These are phyloP conservation scores for Pontederia crassipes DNA, from an alignment of 176 grass and related monocot genomes.

Conservation along the genomic window DNA sequence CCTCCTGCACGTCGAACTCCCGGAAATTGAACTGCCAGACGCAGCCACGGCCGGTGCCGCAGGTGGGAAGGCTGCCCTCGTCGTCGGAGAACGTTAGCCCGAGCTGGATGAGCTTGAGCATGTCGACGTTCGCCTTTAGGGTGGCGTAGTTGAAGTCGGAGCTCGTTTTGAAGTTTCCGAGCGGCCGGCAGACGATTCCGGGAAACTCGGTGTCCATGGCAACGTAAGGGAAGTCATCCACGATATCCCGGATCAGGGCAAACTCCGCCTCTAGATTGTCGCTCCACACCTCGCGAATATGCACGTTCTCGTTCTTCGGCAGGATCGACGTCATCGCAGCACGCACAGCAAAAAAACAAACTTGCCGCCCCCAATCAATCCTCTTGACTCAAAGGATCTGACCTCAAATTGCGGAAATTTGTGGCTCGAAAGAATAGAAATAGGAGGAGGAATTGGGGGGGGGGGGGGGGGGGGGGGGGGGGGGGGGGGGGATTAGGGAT, in stretches of 20 bases:
- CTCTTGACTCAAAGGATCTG: neutral
- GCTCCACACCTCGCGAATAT: slow-evolving; percentile 98
- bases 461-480: too few relatives aligned
- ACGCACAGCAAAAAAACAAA: neutral
- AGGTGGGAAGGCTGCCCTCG: slow-evolving; percentile 51
- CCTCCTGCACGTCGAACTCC: slow-evolving; percentile 67
- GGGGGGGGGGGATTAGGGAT: neutral
- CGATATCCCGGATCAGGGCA: slow-evolving; percentile 78
- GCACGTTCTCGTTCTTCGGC: slow-evolving; percentile 58
- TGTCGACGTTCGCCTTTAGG: slow-evolving; percentile 93
- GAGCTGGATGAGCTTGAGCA: slow-evolving; percentile 95
- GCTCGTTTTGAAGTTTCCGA: slow-evolving; percentile 61
- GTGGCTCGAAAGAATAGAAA: neutral
- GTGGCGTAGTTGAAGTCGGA: slow-evolving; percentile 97
- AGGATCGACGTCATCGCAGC: slow-evolving; percentile 35
- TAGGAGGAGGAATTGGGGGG: too few relatives aligned
- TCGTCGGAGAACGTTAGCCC: slow-evolving; percentile 73
- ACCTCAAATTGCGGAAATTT: neutral
- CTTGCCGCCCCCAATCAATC: neutral
- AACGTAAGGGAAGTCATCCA: slow-evolving; percentile 83
- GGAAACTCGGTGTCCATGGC: slow-evolving; percentile 99
- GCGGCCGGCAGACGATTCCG: slow-evolving; percentile 70
- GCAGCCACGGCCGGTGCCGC: slow-evolving; percentile 53
- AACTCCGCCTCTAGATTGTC: slow-evolving; percentile 87
- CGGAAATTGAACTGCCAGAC: slow-evolving; percentile 99